Base-by-base conservation (phyloP, 148 eudicot species). In the Agrostemma githago region DNA sequence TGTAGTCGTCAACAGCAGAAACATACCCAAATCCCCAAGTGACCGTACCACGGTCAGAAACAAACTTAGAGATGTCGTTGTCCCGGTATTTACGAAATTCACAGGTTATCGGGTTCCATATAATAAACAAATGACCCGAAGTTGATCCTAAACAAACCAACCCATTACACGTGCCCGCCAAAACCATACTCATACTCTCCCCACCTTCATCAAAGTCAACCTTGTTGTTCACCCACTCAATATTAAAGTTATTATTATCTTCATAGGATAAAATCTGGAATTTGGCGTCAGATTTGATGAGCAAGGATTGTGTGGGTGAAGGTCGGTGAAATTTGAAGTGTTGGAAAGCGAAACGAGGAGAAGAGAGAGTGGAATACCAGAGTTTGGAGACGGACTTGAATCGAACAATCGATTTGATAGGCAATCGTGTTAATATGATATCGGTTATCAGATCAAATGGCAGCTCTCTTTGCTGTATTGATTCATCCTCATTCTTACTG, bases 401-500 rank as follows among this genome's bases (percentile, higher is more conserved):
- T 9, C 51, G 59, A 5, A 48, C 12, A 5, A 76, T 17, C 17
- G 66, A 11, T 59, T 68, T 60, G 37, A 78, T 42, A 16, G 76
- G 71, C 39, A 65, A 60, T 10, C 53, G 65, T 4, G 43, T 66
- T 10, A 78, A 62, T 3, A 78, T 78, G n/a, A 41, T 63, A 5
- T 63, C 46, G 8, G 46, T 34, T 46, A 78, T 42, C 8, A 78
- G 5, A 56, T 77, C 80, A 40, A 63, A 64, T 5, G 79, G 73
- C 2, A 76, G 61, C 7, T 62, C 17, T 42, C 17, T 37, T 2
- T 48, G 9, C 39, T 26, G 34, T 26, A 26, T 26, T 1, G 34
- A 26, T 26, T 19, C 12, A 61, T 6, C 38, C 34, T 26, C 34
- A 26, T 26, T 26, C 34, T 26, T 26, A 3, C 26, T 61, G 38